phyloP scores from a whole-genome alignment of 371 early-diverging fungal species.

The Apophysomyces variabilis region DNA sequence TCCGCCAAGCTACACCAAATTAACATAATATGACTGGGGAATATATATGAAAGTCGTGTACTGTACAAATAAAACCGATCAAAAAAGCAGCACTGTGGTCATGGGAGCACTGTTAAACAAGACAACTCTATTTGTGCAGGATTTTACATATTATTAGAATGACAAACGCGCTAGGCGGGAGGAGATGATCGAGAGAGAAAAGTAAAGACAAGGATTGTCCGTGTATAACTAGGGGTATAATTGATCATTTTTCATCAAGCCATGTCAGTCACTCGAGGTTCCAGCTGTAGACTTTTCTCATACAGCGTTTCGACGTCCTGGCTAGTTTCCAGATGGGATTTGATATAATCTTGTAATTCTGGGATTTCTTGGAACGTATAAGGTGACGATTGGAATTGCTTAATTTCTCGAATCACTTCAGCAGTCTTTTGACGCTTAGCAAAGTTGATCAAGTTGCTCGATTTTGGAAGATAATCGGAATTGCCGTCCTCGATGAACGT shows the following conservation, averaged over 20 bases:
- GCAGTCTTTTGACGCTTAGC: conserved; percentile 88
- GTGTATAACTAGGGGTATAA: no score
- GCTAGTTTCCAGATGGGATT: conserved; percentile 61
- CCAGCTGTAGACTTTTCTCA: conserved; percentile 67
- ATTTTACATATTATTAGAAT: no score
- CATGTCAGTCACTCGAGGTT: conserved; percentile 54
- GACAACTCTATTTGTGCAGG: no score
- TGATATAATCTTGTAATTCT: conserved; percentile 82
- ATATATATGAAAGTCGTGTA: background rate
- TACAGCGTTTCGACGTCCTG: conserved; percentile 71
- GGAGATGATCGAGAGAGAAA: no score
- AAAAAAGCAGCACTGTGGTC: no score
- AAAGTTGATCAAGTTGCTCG: conserved; percentile 84
- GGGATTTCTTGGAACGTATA: conserved; percentile 78
- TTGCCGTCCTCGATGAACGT: conserved; percentile 96
- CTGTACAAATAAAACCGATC: background rate
- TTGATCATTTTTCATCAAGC: background rate
- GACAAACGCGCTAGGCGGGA: background rate
- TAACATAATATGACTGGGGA: conserved; percentile 34
- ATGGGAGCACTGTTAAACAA: no score
- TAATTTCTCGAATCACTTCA: conserved; percentile 90
- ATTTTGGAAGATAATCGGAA: conserved; percentile 70
- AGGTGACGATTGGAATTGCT: conserved; percentile 89
- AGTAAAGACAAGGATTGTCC: no score
- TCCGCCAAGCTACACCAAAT: conserved; percentile 78